These are phyloP conservation scores for Collybia nuda DNA, from an alignment of 768 basidiomycete genomes.

Conservation along the genomic window DNA sequence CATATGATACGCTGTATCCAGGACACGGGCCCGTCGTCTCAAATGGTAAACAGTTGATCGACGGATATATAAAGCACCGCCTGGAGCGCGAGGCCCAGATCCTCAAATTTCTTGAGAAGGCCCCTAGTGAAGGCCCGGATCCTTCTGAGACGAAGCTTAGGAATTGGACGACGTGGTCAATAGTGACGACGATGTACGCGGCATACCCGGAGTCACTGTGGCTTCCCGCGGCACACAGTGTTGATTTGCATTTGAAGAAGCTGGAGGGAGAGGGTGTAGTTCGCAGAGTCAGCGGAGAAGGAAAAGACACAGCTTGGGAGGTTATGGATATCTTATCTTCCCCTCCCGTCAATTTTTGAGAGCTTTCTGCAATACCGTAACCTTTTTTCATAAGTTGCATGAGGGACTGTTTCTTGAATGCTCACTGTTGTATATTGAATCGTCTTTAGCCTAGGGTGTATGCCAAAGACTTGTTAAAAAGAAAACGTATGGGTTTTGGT, in stretches of 20 bases:
- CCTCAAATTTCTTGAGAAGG: conserved; percentile 43
- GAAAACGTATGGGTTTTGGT: too few species aligned
- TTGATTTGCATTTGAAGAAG: conserved; percentile 74
- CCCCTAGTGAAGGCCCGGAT: conserved; percentile 23
- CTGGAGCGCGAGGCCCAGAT: conserved; percentile 82
- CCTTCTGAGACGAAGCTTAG: conserved; percentile 8
- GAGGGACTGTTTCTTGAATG: not conserved
- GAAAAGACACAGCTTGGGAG: conserved; percentile 50
- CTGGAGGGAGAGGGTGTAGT: conserved; percentile 65
- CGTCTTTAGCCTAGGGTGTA: too few species aligned
- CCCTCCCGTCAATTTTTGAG: conserved; percentile 12
- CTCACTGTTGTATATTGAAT: too few species aligned
- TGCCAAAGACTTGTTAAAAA: too few species aligned
- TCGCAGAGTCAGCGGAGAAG: conserved; percentile 48
- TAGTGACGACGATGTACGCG: conserved; percentile 69
- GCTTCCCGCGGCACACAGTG: conserved; percentile 67
- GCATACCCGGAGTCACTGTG: conserved; percentile 70
- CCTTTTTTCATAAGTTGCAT: not conserved
- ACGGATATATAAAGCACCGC: conserved; percentile 77
- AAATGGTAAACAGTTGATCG: conserved; percentile 60
- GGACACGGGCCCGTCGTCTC: conserved; percentile 83
- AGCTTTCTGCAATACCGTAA: not conserved
- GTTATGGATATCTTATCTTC: conserved; percentile 15
- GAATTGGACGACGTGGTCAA: conserved; percentile 62
- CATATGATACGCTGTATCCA: conserved; percentile 68